phyloP scores from a whole-genome alignment of 345 rosid genomes.

The Boechera retrofracta region DNA sequence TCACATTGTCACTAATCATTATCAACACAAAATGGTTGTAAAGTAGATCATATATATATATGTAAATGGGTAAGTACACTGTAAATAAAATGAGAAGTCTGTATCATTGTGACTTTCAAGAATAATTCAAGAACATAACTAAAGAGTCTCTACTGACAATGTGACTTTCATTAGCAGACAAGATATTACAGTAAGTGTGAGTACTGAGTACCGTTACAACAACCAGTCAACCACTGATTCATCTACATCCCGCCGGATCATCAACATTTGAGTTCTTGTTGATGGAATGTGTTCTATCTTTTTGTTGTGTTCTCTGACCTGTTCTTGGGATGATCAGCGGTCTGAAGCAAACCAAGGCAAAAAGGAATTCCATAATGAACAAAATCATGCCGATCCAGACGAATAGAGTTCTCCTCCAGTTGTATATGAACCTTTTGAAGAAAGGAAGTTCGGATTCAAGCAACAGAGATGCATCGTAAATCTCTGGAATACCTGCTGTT shows the following conservation, averaged over 20 bases:
- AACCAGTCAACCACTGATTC: constrained; percentile 3
- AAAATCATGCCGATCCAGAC: constrained; percentile 59
- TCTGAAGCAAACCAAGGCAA: constrained; percentile 59
- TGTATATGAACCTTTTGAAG: constrained; percentile 68
- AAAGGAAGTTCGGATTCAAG: constrained; percentile 67
- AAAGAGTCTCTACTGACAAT: not conserved
- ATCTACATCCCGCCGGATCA: constrained; percentile 29
- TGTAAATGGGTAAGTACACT: not conserved
- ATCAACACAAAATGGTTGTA: constrained; percentile 18
- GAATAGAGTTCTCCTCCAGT: constrained; percentile 73
- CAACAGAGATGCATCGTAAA: constrained; percentile 65
- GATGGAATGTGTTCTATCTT: constrained; percentile 27
- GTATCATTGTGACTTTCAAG: not conserved
- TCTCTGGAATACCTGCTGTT: constrained; percentile 63
- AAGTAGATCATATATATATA: not conserved
- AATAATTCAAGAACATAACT: not conserved
- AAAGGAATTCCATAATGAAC: constrained; percentile 54
- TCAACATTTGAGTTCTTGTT: constrained; percentile 29
- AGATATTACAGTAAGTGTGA: constrained; percentile 3
- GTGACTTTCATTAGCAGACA: constrained; percentile 1
- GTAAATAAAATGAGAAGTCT: not conserved
- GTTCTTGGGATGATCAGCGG: constrained; percentile 63
- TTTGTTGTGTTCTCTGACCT: constrained; percentile 41
- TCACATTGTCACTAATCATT: constrained; percentile 7
- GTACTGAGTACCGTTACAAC: constrained; percentile 8